These are phyloP conservation scores for Nectriaceae sp. DNA, from an alignment of 2,329 filamentous ascomycete genomes.

Conservation along the genomic window DNA sequence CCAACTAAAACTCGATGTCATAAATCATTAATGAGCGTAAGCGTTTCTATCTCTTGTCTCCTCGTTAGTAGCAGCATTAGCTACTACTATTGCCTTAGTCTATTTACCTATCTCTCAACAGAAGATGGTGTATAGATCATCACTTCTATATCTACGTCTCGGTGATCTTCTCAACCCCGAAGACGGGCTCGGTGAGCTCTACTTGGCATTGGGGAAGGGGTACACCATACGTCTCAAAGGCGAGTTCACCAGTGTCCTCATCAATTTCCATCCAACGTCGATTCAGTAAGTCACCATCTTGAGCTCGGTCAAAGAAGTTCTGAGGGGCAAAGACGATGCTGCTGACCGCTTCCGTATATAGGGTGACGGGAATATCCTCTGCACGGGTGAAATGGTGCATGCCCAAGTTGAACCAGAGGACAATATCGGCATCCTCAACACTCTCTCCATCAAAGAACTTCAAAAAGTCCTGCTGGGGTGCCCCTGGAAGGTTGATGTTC, in stretches of 20 bases:
- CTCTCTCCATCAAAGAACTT: slow-evolving; percentile 45
- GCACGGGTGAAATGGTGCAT: slow-evolving; percentile 44
- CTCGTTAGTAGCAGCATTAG: no score
- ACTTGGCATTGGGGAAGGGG: slow-evolving; percentile 32
- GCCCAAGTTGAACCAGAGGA: slow-evolving; percentile 50
- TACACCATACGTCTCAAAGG: slow-evolving; percentile 34
- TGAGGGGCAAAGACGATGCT: slow-evolving; percentile 36
- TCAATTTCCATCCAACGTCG: slow-evolving; percentile 34
- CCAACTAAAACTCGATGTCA: no score
- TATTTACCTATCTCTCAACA: no score
- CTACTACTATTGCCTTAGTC: no score
- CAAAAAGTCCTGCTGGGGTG: slow-evolving; percentile 47
- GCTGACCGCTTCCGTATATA: slow-evolving; percentile 34
- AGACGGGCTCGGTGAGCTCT: slow-evolving; percentile 28
- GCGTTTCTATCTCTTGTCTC: no score
- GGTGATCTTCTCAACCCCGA: slow-evolving; percentile 11
- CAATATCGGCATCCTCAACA: slow-evolving; percentile 39
- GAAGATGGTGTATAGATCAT: no score
- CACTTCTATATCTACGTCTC: no score
- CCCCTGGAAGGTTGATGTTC: slow-evolving; percentile 39
- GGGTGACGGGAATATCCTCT: slow-evolving; percentile 31
- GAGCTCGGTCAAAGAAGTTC: slow-evolving; percentile 34
- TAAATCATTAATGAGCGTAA: no score
- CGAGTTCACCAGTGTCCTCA: slow-evolving; percentile 22
- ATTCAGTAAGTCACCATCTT: slow-evolving; percentile 40